phyloP scores from a whole-genome alignment of 495 filamentous ascomycete genomes.

The Xylaria intraflava region DNA sequence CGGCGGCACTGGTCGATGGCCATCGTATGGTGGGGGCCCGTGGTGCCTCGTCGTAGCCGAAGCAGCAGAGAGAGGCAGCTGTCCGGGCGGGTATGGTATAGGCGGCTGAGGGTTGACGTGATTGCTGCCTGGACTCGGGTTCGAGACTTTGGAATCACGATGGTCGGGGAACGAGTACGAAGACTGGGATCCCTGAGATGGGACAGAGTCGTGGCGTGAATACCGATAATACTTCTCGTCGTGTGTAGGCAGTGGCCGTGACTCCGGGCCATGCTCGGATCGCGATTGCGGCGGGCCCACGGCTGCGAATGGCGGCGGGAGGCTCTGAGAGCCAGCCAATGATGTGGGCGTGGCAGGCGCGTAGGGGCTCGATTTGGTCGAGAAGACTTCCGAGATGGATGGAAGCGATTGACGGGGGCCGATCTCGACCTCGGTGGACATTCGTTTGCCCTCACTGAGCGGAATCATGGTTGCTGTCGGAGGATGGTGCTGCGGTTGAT shows the following conservation, averaged over 20 bases:
- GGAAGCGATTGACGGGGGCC: conserved; percentile 42
- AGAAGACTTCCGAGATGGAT: conserved; percentile 44
- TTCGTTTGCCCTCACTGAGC: conserved; percentile 36
- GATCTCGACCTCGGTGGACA: conserved; percentile 34
- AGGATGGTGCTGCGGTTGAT: conserved; percentile 29
- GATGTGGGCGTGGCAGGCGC: conserved; percentile 29
- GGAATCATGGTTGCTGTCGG: conserved; percentile 41
- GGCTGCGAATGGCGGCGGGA: conserved; percentile 20
- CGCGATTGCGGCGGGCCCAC: conserved; percentile 12
- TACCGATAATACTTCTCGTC: conserved; percentile 27
- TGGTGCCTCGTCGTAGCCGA: conserved; percentile 35
- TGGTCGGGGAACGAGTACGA: conserved; percentile 21
- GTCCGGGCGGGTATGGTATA: conserved; percentile 32
- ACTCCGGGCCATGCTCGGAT: conserved; percentile 21
- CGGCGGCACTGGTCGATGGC: conserved; percentile 28
- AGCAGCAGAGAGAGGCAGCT: conserved; percentile 38
- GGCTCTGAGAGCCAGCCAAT: conserved; percentile 17
- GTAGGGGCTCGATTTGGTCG: conserved; percentile 31
- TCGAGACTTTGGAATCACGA: conserved; percentile 20
- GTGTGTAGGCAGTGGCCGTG: conserved; percentile 20
- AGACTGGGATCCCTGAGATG: conserved; percentile 18
- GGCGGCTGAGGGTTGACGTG: conserved; percentile 24
- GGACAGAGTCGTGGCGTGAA: conserved; percentile 20
- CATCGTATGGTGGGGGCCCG: conserved; percentile 35
- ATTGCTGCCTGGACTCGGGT: conserved; percentile 9